Base-by-base conservation (phyloP, 1,139 yeast genomes). In the Scheffersomyces titani region DNA sequence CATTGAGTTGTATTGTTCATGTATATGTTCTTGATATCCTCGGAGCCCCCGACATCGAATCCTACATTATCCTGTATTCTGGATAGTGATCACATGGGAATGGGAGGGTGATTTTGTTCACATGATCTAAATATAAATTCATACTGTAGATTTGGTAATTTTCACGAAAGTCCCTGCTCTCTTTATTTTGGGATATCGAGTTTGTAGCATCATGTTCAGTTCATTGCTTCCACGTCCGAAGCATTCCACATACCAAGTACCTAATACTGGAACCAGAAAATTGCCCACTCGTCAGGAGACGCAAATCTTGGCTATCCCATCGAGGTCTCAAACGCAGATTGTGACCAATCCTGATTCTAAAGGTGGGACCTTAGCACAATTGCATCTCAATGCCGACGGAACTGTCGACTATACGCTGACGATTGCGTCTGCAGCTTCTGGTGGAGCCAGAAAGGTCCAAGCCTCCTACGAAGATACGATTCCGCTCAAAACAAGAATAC, bases 391-490 rank as follows among this genome's bases (percentile, higher is more conserved):
- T 53, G 55, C 62, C 3, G 74, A 73, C 59, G 78, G 78, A 5
- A 60, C 70, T 2, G 52, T 75, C 40, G 70, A 76, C 58, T 72
- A 71, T 58, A 66, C 65, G 49, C 53, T 62, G 16, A 73, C 78
- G 0, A 65, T 73, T 2, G 71, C 74, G 0, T 53, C 63, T 1
- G 60, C 71, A 2, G 50, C 52, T 13, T 52, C 44, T 2, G 52
- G 47, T 11, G 58, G 57, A 4, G 55, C 57, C 22, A 51, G 54
- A 36, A 57, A 53, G n/a, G 69, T 66, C 18, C 75, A 73, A 54
- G 64, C 75, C 1, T 63, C 76, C 1, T 73, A 70, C 57, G 76
- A 74, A 53, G 81, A 76, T 51, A 79, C 83, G 1, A 70, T 80
- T 4, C 83, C 83, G 0, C 65, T 80, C 52, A 80, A 80, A 59